These are phyloP conservation scores for Collariella sp. DNA, from an alignment of 495 filamentous ascomycete genomes.

Conservation along the genomic window DNA sequence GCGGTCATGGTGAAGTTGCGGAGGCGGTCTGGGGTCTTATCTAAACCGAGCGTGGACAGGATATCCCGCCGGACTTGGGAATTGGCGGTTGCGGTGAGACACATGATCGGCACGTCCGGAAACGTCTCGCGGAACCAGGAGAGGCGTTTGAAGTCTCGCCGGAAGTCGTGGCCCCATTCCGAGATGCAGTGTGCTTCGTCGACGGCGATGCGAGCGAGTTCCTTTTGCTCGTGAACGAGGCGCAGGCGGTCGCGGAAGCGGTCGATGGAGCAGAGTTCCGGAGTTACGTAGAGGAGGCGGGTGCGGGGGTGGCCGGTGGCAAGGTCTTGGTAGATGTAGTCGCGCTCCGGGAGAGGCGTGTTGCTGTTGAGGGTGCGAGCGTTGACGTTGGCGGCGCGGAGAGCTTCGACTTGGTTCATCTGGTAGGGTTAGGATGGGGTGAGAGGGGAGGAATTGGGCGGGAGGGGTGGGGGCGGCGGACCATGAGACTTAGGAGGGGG, in stretches of 20 bases:
- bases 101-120: conserved; percentile 80
- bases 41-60: conserved; percentile 61
- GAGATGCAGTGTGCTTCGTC: conserved; percentile 97
- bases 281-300: conserved; percentile 86
- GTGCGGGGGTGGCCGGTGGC: conserved; percentile 76
- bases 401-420: conserved; percentile 85
- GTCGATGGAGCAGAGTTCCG: conserved; percentile 74
- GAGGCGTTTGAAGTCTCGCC: conserved; percentile 82
- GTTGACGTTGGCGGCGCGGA: conserved; percentile 62
- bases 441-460: neutral
- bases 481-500: conserved; percentile 85
- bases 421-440: conserved; percentile 20
- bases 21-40: conserved; percentile 43
- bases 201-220: conserved; percentile 77
- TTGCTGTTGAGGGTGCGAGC: conserved; percentile 84
- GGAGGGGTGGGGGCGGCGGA: conserved; percentile 26
- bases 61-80: conserved; percentile 70
- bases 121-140: conserved; percentile 76
- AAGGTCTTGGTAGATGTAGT: conserved; percentile 67
- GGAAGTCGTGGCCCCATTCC: conserved; percentile 98
- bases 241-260: conserved; percentile 66
- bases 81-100: conserved; percentile 86
- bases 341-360: conserved; percentile 53
- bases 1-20: conserved; percentile 74
- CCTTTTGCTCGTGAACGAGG: conserved; percentile 68